A percentile compares a stretch with the other conserved stretches of the same genome.
Conservation (phyloP, 2,329 filamentous ascomycete genomes). For the Falciphora oryzae region DNA sequence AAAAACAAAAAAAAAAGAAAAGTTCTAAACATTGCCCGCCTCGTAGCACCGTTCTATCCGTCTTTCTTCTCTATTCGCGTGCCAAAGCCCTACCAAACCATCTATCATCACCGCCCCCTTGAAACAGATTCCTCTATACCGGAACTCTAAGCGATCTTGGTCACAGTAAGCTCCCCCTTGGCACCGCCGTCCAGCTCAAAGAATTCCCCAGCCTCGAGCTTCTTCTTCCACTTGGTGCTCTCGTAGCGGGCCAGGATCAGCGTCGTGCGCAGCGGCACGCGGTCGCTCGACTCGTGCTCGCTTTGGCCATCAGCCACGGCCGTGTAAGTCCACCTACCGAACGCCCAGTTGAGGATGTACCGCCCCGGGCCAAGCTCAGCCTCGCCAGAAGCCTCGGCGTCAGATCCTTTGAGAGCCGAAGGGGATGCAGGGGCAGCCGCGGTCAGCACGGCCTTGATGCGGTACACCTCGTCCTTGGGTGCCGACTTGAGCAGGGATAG, state of each 20-base stretch:
- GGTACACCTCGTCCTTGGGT: constrained; percentile 90
- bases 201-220: constrained; percentile 53
- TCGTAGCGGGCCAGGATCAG: constrained; percentile 69
- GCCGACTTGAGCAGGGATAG: constrained; percentile 62
- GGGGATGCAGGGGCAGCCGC: constrained; percentile 30
- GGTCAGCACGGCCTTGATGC: constrained; percentile 72
- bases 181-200: constrained; percentile 42
- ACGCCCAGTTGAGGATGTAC: constrained; percentile 97
- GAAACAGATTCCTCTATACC: neutral
- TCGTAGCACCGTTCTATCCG: neutral
- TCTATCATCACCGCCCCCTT: neutral
- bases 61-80: neutral
- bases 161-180: constrained; percentile 45
- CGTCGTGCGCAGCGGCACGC: constrained; percentile 62
- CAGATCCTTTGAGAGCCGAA: constrained; percentile 39
- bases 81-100: neutral
- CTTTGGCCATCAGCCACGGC: constrained; percentile 34
- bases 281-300: constrained; percentile 51
- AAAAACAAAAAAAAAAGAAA: neutral
- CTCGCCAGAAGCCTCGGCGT: constrained; percentile 36
- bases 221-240: constrained; percentile 71
- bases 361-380: constrained; percentile 28
- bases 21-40: too few species aligned
- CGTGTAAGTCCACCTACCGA: constrained; percentile 91
- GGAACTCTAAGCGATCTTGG: constrained; percentile 35